phyloP scores from a whole-genome alignment of 352 stramenopile genomes.

The Globisporangium nunn region DNA sequence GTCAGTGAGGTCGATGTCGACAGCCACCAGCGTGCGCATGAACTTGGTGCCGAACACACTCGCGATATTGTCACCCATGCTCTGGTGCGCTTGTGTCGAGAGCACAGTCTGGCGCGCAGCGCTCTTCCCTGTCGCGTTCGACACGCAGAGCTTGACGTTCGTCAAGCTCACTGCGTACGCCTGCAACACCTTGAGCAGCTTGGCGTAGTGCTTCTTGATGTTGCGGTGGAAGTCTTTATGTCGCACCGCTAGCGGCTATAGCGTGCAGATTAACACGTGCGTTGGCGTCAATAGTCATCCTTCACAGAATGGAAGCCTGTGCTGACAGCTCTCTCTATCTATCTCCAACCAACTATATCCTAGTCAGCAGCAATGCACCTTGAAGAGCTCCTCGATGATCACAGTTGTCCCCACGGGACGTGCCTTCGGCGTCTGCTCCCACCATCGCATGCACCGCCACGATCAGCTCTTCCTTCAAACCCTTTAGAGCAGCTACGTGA shows the following conservation, averaged over 20 bases:
- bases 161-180: slow-evolving; percentile 53
- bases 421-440: slow-evolving; percentile 36
- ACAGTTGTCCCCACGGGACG: slow-evolving; percentile 91
- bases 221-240: slow-evolving; percentile 90
- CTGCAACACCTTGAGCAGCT: slow-evolving; percentile 91
- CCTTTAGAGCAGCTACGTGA: not conserved
- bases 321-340: no score
- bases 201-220: slow-evolving; percentile 91
- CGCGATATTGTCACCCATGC: slow-evolving; percentile 80
- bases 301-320: not conserved
- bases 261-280: no score
- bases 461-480: not conserved
- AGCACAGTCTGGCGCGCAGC: slow-evolving; percentile 45
- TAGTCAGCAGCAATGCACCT: slow-evolving; percentile 17
- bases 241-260: slow-evolving; percentile 85
- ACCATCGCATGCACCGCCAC: not conserved
- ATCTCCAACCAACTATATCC: no score
- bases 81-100: slow-evolving; percentile 56
- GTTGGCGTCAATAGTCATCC: not conserved
- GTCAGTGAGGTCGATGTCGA: slow-evolving; percentile 65
- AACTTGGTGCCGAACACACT: slow-evolving; percentile 92
- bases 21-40: slow-evolving; percentile 57
- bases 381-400: slow-evolving; percentile 90
- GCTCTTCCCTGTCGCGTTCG: slow-evolving; percentile 49
- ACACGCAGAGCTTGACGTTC: slow-evolving; percentile 52